phyloP scores from a whole-genome alignment of 2,329 filamentous ascomycete genomes.

The Pseudocercospora crystallina region DNA sequence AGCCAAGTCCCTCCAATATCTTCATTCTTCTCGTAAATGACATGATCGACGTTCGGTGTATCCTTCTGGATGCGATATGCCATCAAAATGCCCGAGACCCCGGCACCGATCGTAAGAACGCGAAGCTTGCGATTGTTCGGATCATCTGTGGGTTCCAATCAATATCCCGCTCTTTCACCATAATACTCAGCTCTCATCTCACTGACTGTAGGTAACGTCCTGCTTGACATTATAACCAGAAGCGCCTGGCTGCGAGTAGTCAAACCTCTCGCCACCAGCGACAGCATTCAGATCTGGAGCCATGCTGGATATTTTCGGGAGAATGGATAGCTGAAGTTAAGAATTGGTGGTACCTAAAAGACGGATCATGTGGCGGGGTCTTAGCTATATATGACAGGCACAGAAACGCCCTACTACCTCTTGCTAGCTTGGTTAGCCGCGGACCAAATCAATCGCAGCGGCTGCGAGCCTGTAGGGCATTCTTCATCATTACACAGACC shows the following conservation, averaged over 20 bases:
- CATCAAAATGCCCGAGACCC: conserved; percentile 48
- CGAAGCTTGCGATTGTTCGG: conserved; percentile 46
- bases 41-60: conserved; percentile 46
- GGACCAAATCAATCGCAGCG: too few relatives aligned
- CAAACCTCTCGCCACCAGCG: conserved; percentile 37
- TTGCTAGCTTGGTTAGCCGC: too few relatives aligned
- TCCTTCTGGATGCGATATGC: conserved; percentile 51
- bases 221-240: conserved; percentile 42
- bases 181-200: background rate
- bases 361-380: background rate
- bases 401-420: too few relatives aligned
- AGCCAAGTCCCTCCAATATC: conserved; percentile 49
- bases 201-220: conserved; percentile 32
- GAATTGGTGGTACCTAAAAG: background rate
- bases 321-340: background rate
- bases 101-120: conserved; percentile 51
- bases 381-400: too few relatives aligned
- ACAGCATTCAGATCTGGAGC: conserved; percentile 45
- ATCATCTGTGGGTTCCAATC: conserved; percentile 28
- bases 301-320: conserved; percentile 29
- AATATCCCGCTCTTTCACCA: background rate
- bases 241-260: conserved; percentile 46
- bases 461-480: too few relatives aligned
- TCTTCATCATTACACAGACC: too few relatives aligned
- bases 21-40: conserved; percentile 51